Base-by-base conservation (phyloP, 495 filamentous ascomycete genomes). In the Arthonia radiata region DNA sequence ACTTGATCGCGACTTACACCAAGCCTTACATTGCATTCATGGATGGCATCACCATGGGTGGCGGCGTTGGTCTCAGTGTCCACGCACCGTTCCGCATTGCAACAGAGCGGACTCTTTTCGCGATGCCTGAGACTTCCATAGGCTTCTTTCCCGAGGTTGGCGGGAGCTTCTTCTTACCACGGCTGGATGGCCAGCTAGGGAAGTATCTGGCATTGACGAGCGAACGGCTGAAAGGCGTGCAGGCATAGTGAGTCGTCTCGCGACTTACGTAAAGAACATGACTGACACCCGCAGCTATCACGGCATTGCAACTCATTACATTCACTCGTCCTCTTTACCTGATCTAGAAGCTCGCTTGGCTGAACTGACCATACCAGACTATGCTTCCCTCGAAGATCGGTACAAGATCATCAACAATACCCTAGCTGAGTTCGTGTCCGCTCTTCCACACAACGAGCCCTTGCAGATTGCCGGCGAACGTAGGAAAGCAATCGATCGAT, bases 111-210 rank as follows among this genome's bases (percentile, higher is more conserved):
- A 97, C 89, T 4, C 47, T 82, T 12, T 91, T 97, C 41, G 81
- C 89, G 34, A 97, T 97, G 86, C 86, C 86, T 18, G 86, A 97
- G 56, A 97, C 86, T 2, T 82, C 59, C 5, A 97, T 97, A 38
- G 86, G 86, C 6, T 92, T 93, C 55, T 97, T 94, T 54, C 86
- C 89, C 16, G 86, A 97, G 39, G 89, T 97, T 17, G 86, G 86
- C 23, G 86, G 67, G 28, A 82, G 74, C 12, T 94, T 93, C 56
- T 94, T 93, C 58, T 57, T 97, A 14, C 76, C 86, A 5, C 61
- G 79, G 31, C 67, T 97, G 50, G 66, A 83, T 32, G 86, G 86
- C 25, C 46, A 61, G 28, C 41, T 77, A 23, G 86, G 86, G 18
- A 89, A 77, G 22, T 94, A 93, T 49, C 64, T 94, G 21, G 86